A percentile compares a stretch with the other conserved stretches of the same genome.
Evolutionary conservation across 2,329 filamentous ascomycete genomes (phyloP).

Genomic region (Epichloe scottii): DNA sequence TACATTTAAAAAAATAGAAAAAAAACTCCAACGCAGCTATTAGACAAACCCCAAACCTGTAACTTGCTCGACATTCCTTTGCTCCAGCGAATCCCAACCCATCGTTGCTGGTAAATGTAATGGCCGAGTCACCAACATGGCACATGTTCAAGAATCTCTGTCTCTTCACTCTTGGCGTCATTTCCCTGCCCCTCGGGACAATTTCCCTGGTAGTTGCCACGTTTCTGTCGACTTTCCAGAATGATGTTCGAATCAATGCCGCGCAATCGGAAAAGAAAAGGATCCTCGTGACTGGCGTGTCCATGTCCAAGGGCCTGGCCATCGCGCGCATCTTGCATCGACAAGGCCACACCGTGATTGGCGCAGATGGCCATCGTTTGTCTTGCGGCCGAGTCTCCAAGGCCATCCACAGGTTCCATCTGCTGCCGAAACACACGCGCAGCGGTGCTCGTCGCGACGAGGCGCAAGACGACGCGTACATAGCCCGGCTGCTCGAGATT

Average conservation of each 20-base stretch:
- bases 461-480: conserved; percentile 33
- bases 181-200: conserved; percentile 37
- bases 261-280: conserved; percentile 20
- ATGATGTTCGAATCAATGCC: conserved; percentile 5
- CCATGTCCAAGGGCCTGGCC: conserved; percentile 57
- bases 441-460: not conserved
- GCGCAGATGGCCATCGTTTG: conserved; percentile 48
- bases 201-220: conserved; percentile 21
- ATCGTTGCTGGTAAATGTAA: not conserved
- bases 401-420: conserved; percentile 42
- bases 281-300: conserved; percentile 59
- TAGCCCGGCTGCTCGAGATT: conserved; percentile 42
- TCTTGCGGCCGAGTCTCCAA: conserved; percentile 46
- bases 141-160: conserved; percentile 14
- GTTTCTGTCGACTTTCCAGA: not conserved
- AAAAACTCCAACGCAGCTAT: no score
- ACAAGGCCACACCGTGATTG: conserved; percentile 57
- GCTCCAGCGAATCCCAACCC: not conserved
- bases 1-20: not conserved
- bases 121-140: conserved; percentile 3
- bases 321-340: conserved; percentile 53
- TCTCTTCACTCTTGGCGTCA: conserved; percentile 17
- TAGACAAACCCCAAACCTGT: no score
- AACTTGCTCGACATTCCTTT: no score
- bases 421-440: conserved; percentile 19